Conservation (phyloP, 1,284 basidiomycete genomes). For the Cronartium quercuum region DNA sequence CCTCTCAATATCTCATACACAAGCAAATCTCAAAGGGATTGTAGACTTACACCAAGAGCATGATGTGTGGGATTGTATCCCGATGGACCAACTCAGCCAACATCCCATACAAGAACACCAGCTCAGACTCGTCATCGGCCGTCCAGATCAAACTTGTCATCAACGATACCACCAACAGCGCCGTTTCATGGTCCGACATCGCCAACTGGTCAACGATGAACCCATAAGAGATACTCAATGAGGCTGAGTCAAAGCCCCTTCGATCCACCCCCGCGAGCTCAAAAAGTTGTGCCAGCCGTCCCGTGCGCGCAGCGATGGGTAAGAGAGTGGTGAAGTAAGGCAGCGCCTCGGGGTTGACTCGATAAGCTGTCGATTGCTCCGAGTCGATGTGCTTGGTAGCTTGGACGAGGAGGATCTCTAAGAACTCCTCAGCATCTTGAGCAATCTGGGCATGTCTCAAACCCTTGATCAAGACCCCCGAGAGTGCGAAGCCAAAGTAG, state of each 20-base stretch:
- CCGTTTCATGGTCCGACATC: conserved; percentile 60
- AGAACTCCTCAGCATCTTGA: conserved; percentile 35
- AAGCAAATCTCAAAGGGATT: background rate
- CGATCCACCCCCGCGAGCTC: conserved; percentile 58
- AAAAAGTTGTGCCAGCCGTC: conserved; percentile 47
- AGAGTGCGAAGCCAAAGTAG: conserved; percentile 72
- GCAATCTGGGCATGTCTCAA: conserved; percentile 56
- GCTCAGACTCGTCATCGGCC: conserved; percentile 73
- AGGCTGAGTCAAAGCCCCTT: conserved; percentile 53
- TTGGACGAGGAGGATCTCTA: conserved; percentile 32
- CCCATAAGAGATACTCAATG: conserved; percentile 53
- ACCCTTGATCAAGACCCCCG: conserved; percentile 77
- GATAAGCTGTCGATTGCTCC: conserved; percentile 10
- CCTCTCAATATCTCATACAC: background rate
- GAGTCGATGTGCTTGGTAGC: conserved; percentile 43
- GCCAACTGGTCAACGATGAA: conserved; percentile 61
- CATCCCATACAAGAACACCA: conserved; percentile 69
- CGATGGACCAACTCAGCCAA: conserved; percentile 63
- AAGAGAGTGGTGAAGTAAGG: conserved; percentile 76
- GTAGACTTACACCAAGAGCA: conserved; percentile 33
- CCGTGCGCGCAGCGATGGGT: conserved; percentile 57
- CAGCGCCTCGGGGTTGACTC: conserved; percentile 59
- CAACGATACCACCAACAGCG: conserved; percentile 68
- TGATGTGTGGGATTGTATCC: conserved; percentile 30
- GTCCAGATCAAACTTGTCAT: conserved; percentile 67